Conservation (phyloP, 1,284 basidiomycete genomes). For the Trametes versicolor region DNA sequence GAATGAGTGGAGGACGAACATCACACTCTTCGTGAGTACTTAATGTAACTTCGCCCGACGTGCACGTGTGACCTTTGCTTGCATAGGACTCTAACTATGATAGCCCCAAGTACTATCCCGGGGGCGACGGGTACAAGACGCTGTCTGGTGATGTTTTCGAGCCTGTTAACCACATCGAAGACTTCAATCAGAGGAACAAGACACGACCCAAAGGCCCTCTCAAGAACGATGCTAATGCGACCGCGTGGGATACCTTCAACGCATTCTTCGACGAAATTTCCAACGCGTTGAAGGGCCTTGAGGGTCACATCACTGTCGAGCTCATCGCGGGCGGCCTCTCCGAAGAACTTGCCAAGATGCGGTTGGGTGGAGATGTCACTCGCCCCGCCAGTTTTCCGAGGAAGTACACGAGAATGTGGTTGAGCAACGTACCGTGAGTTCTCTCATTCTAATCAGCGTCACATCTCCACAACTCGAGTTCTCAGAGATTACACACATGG, state of each 20-base stretch:
- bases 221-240: neutral
- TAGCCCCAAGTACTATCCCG: conserved; percentile 7
- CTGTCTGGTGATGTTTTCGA: conserved; percentile 13
- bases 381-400: conserved; percentile 29
- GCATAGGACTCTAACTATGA: conserved; percentile 19
- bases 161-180: neutral
- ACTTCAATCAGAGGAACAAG: conserved; percentile 9
- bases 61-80: neutral
- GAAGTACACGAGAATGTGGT: conserved; percentile 33
- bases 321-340: conserved; percentile 27
- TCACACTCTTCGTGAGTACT: conserved; percentile 21
- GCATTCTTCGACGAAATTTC: conserved; percentile 19
- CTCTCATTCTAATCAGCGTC: conserved; percentile 26
- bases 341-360: conserved; percentile 33
- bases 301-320: conserved; percentile 37
- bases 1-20: conserved; percentile 25
- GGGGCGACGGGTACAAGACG: conserved; percentile 9
- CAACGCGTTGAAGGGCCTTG: conserved; percentile 17
- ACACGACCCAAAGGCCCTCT: neutral
- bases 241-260: conserved; percentile 17
- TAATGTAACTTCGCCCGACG: neutral
- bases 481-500: conserved; percentile 48
- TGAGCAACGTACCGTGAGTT: conserved; percentile 36
- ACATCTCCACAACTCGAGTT: neutral
- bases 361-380: conserved; percentile 7